These are phyloP conservation scores for Talaromyces thailandensis DNA, from an alignment of 495 filamentous ascomycete genomes.

Conservation along the genomic window DNA sequence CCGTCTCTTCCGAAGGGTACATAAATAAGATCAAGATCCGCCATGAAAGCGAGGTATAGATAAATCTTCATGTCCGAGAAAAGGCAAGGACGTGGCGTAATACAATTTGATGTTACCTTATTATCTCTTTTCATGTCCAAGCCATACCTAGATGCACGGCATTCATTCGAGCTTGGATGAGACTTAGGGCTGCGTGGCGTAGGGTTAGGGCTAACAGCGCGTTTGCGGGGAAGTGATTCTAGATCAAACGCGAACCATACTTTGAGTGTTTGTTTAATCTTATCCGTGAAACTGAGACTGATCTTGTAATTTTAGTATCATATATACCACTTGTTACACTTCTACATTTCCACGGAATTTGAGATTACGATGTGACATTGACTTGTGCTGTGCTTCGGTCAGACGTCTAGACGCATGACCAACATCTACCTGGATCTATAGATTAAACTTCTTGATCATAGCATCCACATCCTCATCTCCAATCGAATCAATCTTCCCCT, in stretches of 20 bases:
- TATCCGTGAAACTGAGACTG: not conserved
- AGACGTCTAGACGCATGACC: not conserved
- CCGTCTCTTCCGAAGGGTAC: no score
- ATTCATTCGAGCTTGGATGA: not conserved
- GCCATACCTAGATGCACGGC: not conserved
- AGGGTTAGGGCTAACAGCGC: not conserved
- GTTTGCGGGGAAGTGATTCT: not conserved
- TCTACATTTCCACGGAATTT: not conserved
- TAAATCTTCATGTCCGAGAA: no score
- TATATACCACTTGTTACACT: not conserved
- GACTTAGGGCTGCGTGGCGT: not conserved
- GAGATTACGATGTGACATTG: not conserved
- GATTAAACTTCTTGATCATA: conserved; percentile 32
- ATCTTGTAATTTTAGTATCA: not conserved
- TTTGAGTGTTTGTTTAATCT: not conserved
- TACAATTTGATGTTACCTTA: no score
- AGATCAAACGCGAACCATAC: not conserved
- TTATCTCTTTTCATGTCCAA: not conserved
- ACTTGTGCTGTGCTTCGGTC: not conserved
- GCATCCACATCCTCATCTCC: conserved; percentile 56
- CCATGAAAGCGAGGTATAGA: no score
- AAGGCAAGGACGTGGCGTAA: no score
- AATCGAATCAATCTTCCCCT: conserved; percentile 52
- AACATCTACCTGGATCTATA: not conserved
- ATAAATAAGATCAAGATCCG: no score